Conservation (phyloP, 1,139 yeast species). For the Lodderomyces metapsilosis region DNA sequence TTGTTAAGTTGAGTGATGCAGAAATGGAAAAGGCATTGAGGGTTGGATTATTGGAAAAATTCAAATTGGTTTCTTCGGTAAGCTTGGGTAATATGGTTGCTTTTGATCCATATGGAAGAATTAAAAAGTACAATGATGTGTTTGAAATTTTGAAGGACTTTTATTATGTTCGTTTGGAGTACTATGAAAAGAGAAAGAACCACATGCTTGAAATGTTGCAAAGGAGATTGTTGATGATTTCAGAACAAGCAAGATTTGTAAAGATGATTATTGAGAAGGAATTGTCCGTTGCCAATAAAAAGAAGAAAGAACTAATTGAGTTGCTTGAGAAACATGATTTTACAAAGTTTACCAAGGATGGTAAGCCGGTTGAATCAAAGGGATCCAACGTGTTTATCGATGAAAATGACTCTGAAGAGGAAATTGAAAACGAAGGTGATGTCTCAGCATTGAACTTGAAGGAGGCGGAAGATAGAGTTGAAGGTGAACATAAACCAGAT, state of each 20-base stretch:
- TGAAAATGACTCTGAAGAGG: constrained; percentile 26
- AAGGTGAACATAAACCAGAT: constrained; percentile 37
- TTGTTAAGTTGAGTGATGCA: constrained; percentile 67
- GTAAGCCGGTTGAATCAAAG: constrained; percentile 44
- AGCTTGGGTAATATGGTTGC: constrained; percentile 90
- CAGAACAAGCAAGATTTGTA: constrained; percentile 88
- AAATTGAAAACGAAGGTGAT: constrained; percentile 39
- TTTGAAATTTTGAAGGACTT: constrained; percentile 81
- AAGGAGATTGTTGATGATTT: constrained; percentile 68
- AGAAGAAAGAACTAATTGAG: constrained; percentile 60
- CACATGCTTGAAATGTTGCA: constrained; percentile 66
- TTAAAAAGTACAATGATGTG: constrained; percentile 74
- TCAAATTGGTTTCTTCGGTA: constrained; percentile 69
- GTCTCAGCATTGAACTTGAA: constrained; percentile 29
- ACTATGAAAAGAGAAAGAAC: constrained; percentile 89
- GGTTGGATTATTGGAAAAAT: constrained; percentile 79
- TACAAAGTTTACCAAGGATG: constrained; percentile 72
- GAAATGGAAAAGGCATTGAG: constrained; percentile 80
- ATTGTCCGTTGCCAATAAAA: constrained; percentile 71
- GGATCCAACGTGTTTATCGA: constrained; percentile 19
- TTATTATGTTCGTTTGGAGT: constrained; percentile 82
- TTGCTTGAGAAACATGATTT: constrained; percentile 65
- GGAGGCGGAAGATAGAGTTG: constrained; percentile 25
- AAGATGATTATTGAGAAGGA: constrained; percentile 81
- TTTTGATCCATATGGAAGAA: constrained; percentile 88